Percentiles rank a stretch among this genome's conserved stretches.
Evolutionary conservation across 331 rosid genomes (phyloP).

Genomic region (Quercus lobata): DNA sequence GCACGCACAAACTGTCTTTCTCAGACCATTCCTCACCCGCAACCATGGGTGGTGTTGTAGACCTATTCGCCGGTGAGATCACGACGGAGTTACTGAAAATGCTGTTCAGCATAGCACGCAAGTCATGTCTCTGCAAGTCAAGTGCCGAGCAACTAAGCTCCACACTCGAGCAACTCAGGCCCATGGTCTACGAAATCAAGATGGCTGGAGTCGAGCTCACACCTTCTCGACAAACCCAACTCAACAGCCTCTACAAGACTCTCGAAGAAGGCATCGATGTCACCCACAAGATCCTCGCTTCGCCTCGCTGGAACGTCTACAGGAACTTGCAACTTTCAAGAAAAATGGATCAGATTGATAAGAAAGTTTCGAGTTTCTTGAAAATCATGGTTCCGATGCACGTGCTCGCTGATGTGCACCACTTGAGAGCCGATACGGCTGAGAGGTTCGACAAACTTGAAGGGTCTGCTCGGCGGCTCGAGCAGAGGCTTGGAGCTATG

Average conservation of each 20-base stretch:
- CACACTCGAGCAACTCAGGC: conserved; percentile 34
- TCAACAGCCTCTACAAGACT: conserved; percentile 56
- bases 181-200: conserved; percentile 67
- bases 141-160: conserved; percentile 51
- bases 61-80: conserved; percentile 83
- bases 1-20: too few relatives aligned
- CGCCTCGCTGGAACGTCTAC: conserved; percentile 79
- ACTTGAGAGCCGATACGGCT: conserved; percentile 37
- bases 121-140: conserved; percentile 49
- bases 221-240: conserved; percentile 49
- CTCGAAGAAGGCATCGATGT: conserved; percentile 61
- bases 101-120: conserved; percentile 38
- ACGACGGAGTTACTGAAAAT: conserved; percentile 66
- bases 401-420: conserved; percentile 74
- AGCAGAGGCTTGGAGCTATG: conserved; percentile 53
- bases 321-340: conserved; percentile 53
- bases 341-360: conserved; percentile 84
- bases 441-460: conserved; percentile 70
- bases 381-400: conserved; percentile 60
- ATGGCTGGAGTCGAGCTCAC: conserved; percentile 79
- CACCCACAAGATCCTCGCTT: conserved; percentile 42
- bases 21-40: too few relatives aligned
- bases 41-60: conserved; percentile 54
- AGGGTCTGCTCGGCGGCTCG: conserved; percentile 30
- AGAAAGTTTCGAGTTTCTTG: conserved; percentile 45